phyloP scores from a whole-genome alignment of 2,329 filamentous ascomycete species.

The Knufia fluminis region DNA sequence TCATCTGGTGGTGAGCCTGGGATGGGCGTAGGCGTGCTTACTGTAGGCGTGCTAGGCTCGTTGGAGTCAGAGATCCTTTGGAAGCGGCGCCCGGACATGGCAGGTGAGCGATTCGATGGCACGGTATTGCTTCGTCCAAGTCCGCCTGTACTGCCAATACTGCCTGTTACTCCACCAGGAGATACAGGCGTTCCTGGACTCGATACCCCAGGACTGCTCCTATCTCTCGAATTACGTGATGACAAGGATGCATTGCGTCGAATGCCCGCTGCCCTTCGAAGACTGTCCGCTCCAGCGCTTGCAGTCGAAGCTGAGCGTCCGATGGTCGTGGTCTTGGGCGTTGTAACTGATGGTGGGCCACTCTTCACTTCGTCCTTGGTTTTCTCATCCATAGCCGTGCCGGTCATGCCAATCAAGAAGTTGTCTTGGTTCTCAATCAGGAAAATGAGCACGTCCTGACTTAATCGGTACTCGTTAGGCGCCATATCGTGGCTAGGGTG shows the following conservation, averaged over 20 bases:
- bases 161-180: conserved; percentile 25
- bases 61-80: conserved; percentile 32
- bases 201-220: conserved; percentile 58
- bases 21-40: conserved; percentile 7
- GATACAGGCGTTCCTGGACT: conserved; percentile 55
- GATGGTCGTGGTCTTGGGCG: conserved; percentile 41
- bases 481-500: conserved; percentile 94
- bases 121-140: conserved; percentile 83
- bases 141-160: conserved; percentile 43
- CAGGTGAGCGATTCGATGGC: conserved; percentile 79
- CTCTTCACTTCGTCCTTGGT: conserved; percentile 61
- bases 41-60: conserved; percentile 11
- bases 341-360: conserved; percentile 44
- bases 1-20: conserved; percentile 5
- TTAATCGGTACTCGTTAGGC: conserved; percentile 84
- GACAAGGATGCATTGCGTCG: conserved; percentile 86
- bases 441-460: conserved; percentile 95
- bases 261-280: conserved; percentile 62
- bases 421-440: conserved; percentile 97
- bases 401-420: conserved; percentile 96
- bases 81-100: conserved; percentile 58
- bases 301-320: conserved; percentile 75
- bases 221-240: conserved; percentile 64
- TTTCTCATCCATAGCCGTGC: conserved; percentile 89
- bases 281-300: conserved; percentile 78